These are phyloP conservation scores for Pythium insidiosum DNA, from an alignment of 352 stramenopile genomes.

Conservation along the genomic window DNA sequence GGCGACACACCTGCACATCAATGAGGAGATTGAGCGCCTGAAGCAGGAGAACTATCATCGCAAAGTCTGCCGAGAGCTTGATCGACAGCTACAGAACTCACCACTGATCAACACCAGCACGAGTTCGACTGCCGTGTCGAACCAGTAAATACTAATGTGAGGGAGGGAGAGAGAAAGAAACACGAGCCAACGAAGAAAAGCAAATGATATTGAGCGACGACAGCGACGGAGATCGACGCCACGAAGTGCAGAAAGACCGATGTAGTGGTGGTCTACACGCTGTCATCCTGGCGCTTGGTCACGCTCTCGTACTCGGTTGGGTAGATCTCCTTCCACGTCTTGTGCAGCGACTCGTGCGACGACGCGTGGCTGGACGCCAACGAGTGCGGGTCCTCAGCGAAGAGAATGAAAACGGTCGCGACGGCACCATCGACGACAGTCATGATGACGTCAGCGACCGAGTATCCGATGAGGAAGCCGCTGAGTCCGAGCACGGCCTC, in stretches of 20 bases:
- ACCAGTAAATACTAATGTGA: too few relatives aligned
- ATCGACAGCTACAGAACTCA: too few relatives aligned
- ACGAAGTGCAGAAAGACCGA: too few relatives aligned
- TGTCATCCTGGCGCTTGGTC: slow-evolving; percentile 30
- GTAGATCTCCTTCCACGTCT: slow-evolving; percentile 44
- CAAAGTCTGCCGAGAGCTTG: slow-evolving; percentile 6
- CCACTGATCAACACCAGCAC: too few relatives aligned
- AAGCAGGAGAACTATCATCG: slow-evolving; percentile 32
- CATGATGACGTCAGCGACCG: slow-evolving; percentile 41
- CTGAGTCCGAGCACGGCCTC: slow-evolving; percentile 32
- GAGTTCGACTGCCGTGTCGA: too few relatives aligned
- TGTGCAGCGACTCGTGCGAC: slow-evolving; percentile 28
- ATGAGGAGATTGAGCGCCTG: slow-evolving; percentile 40
- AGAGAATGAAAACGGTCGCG: slow-evolving; percentile 48
- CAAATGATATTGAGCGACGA: too few relatives aligned
- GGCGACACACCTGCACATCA: slow-evolving; percentile 45
- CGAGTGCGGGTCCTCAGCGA: slow-evolving; percentile 39
- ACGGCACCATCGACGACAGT: slow-evolving; percentile 36
- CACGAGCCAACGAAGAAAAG: too few relatives aligned
- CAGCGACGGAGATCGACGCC: too few relatives aligned
- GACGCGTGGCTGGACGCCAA: slow-evolving; percentile 26
- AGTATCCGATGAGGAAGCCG: slow-evolving; percentile 46
- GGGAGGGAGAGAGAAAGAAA: too few relatives aligned
- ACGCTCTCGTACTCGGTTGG: slow-evolving; percentile 31
- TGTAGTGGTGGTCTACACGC: slow-evolving; percentile 3